Conservation (phyloP, 1,284 basidiomycete species). For the Puccinia hordei region DNA sequence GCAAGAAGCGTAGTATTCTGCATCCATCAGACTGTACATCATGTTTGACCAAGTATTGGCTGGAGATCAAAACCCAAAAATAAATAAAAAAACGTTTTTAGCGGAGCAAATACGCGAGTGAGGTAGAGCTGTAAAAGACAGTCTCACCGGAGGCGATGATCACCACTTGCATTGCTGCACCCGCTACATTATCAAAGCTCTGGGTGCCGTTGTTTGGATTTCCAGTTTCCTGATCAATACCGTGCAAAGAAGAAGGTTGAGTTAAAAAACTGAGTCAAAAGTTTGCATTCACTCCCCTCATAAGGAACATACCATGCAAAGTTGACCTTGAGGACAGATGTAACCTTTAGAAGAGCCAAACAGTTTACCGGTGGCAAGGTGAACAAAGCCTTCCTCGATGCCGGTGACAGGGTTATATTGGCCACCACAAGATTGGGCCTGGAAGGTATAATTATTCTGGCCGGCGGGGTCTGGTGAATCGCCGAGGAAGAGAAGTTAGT, state of each 20-base stretch:
- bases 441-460: slow-evolving; percentile 58
- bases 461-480: slow-evolving; percentile 61
- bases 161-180: slow-evolving; percentile 78
- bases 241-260: background rate
- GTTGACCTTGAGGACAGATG: slow-evolving; percentile 58
- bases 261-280: too few relatives aligned
- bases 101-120: too few relatives aligned
- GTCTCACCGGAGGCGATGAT: slow-evolving; percentile 76
- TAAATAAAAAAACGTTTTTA: too few relatives aligned
- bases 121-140: background rate
- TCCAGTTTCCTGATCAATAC: slow-evolving; percentile 61
- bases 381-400: slow-evolving; percentile 45
- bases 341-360: slow-evolving; percentile 56
- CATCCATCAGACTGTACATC: slow-evolving; percentile 90
- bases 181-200: slow-evolving; percentile 89
- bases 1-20: slow-evolving; percentile 84
- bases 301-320: too few relatives aligned
- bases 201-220: slow-evolving; percentile 74
- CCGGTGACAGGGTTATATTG: slow-evolving; percentile 58
- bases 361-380: slow-evolving; percentile 41
- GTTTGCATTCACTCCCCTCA: too few relatives aligned
- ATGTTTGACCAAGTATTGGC: slow-evolving; percentile 62
- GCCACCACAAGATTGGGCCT: slow-evolving; percentile 73
- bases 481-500: too few relatives aligned
- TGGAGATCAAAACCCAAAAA: too few relatives aligned